A percentile compares a stretch with the other conserved stretches of the same genome.
phyloP scores from a whole-genome alignment of 2,329 filamentous ascomycete species.

The Colletotrichum sp. region DNA sequence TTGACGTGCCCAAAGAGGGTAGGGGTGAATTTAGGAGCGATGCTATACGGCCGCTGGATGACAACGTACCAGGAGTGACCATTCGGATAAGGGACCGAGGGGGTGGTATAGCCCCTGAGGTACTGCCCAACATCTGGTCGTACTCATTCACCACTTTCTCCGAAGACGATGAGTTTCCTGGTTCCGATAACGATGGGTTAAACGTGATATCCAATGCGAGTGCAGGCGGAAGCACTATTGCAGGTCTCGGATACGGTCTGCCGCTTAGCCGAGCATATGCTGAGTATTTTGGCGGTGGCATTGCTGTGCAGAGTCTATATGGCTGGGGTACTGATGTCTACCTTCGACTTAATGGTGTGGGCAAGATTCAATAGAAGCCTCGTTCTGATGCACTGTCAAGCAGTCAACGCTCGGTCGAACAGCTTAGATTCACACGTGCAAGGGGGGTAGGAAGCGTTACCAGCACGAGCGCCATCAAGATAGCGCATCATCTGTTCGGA shows the following conservation, averaged over 20 bases:
- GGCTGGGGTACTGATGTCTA: slow-evolving; percentile 87
- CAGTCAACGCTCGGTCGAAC: background rate
- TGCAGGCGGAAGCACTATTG: slow-evolving; percentile 81
- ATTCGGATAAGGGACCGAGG: slow-evolving; percentile 96
- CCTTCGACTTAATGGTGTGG: slow-evolving; percentile 67
- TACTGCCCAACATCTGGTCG: slow-evolving; percentile 89
- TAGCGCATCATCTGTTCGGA: background rate
- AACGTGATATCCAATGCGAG: slow-evolving; percentile 76
- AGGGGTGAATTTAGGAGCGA: slow-evolving; percentile 48
- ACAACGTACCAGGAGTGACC: slow-evolving; percentile 82
- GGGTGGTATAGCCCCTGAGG: slow-evolving; percentile 86
- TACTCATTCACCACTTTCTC: slow-evolving; percentile 97
- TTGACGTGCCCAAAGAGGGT: slow-evolving; percentile 40
- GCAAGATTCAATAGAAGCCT: slow-evolving; percentile 49
- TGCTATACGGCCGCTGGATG: slow-evolving; percentile 62
- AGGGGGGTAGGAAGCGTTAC: background rate
- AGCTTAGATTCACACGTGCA: background rate
- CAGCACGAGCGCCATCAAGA: background rate
- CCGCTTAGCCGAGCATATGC: slow-evolving; percentile 92
- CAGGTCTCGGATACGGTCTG: slow-evolving; percentile 90
- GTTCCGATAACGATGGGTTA: slow-evolving; percentile 66
- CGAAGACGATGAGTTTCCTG: slow-evolving; percentile 54
- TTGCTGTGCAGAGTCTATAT: slow-evolving; percentile 92
- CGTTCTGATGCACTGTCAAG: background rate
- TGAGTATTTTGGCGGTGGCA: slow-evolving; percentile 96